Evolutionary conservation across 495 filamentous ascomycete genomes (phyloP).

Genomic region (Clavariopsis aquatica): DNA sequence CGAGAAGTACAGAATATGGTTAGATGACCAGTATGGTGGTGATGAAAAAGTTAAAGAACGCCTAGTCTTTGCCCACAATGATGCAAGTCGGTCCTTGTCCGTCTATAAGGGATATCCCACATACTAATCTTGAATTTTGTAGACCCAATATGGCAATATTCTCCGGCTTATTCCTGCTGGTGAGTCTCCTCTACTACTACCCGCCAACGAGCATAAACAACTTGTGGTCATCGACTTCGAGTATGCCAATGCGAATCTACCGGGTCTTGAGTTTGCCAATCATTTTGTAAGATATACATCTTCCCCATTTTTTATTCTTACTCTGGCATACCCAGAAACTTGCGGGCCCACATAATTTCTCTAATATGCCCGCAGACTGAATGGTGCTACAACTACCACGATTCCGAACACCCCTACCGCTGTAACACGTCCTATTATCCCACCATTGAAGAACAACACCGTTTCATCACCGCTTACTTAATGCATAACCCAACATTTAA

Average conservation of each 20-base stretch:
- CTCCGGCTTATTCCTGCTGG: slow-evolving; percentile 81
- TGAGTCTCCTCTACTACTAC: slow-evolving; percentile 84
- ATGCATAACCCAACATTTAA: slow-evolving; percentile 60
- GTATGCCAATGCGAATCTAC: slow-evolving; percentile 87
- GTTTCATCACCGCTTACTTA: slow-evolving; percentile 84
- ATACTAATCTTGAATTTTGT: slow-evolving; percentile 11
- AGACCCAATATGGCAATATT: slow-evolving; percentile 99
- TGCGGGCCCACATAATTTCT: not conserved
- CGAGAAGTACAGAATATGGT: slow-evolving; percentile 73
- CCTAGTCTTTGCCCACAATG: slow-evolving; percentile 95
- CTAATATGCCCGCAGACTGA: slow-evolving; percentile 57
- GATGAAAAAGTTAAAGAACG: slow-evolving; percentile 64
- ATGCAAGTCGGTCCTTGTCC: slow-evolving; percentile 61
- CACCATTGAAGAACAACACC: slow-evolving; percentile 73
- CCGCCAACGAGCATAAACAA: slow-evolving; percentile 89
- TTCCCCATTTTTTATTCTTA: no score
- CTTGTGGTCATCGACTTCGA: slow-evolving; percentile 98
- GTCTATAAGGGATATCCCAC: not conserved
- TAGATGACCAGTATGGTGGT: slow-evolving; percentile 71
- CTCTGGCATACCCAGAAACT: not conserved
- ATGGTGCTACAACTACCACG: slow-evolving; percentile 98
- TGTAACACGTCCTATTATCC: slow-evolving; percentile 74
- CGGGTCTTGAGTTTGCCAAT: slow-evolving; percentile 92
- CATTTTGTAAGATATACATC: slow-evolving; percentile 68
- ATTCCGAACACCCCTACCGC: slow-evolving; percentile 60